phyloP scores from a whole-genome alignment of 2,329 filamentous ascomycete genomes.

The Claviceps sp. region DNA sequence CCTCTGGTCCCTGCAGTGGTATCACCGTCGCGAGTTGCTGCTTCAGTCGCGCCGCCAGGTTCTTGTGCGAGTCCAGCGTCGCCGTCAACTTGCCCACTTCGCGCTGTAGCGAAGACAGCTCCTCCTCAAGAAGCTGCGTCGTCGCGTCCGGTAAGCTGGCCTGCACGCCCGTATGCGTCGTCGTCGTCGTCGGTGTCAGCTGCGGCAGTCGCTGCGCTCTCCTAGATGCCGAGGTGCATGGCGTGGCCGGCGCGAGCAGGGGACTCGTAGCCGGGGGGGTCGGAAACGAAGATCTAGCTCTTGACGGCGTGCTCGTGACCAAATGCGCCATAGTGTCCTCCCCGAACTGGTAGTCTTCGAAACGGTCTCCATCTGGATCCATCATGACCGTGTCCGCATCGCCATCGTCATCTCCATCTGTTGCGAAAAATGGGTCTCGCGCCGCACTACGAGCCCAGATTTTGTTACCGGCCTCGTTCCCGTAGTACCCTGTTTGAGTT shows the following conservation, averaged over 20 bases:
- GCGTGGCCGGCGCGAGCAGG: conserved; percentile 15
- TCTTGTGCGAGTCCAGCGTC: conserved; percentile 33
- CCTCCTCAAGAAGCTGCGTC: conserved; percentile 28
- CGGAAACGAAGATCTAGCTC: conserved; percentile 32
- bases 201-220: conserved; percentile 15
- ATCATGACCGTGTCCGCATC: conserved; percentile 20
- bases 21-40: conserved; percentile 19
- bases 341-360: conserved; percentile 29
- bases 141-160: conserved; percentile 27
- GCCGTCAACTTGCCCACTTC: conserved; percentile 34
- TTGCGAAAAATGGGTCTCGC: neutral
- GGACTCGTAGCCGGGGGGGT: conserved; percentile 44
- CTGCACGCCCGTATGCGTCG: conserved; percentile 25
- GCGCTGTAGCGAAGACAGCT: conserved; percentile 33
- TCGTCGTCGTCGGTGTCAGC: conserved; percentile 7
- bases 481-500: too few relatives aligned
- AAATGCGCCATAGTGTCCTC: conserved; percentile 38
- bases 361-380: conserved; percentile 15
- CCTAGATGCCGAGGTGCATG: too few relatives aligned
- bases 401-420: neutral
- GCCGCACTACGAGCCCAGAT: neutral
- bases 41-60: conserved; percentile 24
- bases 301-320: conserved; percentile 36
- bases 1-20: neutral
- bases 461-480: conserved; percentile 5